Evolutionary conservation across 192 early-diverging fungal genomes (phyloP).

Genomic region (Backusella macrospora): DNA sequence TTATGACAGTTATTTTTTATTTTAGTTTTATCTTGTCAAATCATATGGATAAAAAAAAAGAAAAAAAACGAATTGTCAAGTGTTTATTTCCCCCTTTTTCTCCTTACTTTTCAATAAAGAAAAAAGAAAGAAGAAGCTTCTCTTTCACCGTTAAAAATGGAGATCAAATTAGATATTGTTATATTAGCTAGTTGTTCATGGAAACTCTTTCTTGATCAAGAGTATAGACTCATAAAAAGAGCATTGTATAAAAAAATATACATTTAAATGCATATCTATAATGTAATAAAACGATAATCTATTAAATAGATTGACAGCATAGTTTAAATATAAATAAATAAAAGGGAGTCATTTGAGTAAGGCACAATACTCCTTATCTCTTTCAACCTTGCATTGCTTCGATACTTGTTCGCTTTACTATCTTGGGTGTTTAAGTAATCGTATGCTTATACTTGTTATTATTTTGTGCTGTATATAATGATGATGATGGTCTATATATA

Average conservation of each 20-base stretch:
- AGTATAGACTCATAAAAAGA: no score
- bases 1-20: background rate
- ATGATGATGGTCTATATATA: no score
- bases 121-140: no score
- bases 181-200: no score
- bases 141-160: no score
- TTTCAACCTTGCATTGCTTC: background rate
- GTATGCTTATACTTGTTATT: background rate
- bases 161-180: no score
- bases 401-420: background rate
- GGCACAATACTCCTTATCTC: background rate
- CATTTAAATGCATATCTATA: background rate
- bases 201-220: no score
- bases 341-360: background rate
- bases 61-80: no score
- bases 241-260: background rate
- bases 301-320: background rate
- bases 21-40: conserved; percentile 6
- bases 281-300: background rate
- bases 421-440: background rate
- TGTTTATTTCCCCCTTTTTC: no score
- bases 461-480: background rate
- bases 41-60: background rate
- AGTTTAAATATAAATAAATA: background rate
- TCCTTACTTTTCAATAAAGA: no score